Conservation (phyloP, 1,139 yeast genomes). For the Entelexis sorbosivorans region DNA sequence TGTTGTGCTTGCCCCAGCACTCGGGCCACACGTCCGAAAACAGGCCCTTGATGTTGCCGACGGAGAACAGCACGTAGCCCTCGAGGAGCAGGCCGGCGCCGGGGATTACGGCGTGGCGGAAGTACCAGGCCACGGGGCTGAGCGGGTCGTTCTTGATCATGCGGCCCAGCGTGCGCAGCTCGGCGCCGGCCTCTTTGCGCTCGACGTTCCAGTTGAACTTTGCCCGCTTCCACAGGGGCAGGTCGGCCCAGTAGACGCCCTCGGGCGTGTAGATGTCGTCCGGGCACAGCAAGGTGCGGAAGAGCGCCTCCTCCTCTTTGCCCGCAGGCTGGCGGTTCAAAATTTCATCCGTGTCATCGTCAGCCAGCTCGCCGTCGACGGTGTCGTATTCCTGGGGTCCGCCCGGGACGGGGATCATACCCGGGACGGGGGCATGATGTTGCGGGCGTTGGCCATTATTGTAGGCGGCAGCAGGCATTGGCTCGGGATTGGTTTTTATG, state of each 20-base stretch:
- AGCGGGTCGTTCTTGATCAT: constrained; percentile 31
- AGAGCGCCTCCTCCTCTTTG: constrained; percentile 30
- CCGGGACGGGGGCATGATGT: constrained; percentile 30
- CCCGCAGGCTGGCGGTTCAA: constrained; percentile 25
- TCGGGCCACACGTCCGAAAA: constrained; percentile 32
- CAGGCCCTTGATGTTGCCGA: constrained; percentile 30
- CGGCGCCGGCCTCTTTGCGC: constrained; percentile 26
- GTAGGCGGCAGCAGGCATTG: not conserved
- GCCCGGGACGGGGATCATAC: constrained; percentile 31
- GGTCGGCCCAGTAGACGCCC: constrained; percentile 34
- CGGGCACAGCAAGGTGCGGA: constrained; percentile 29
- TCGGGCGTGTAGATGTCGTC: constrained; percentile 28
- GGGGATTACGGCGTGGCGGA: constrained; percentile 31
- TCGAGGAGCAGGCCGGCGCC: constrained; percentile 34
- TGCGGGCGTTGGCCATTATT: not conserved
- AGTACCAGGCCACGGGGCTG: constrained; percentile 31
- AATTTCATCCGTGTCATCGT: constrained; percentile 21
- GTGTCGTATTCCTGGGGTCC: constrained; percentile 32
- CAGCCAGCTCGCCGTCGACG: constrained; percentile 27
- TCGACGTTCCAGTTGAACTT: constrained; percentile 28
- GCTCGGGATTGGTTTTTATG: not conserved
- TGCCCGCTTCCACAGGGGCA: constrained; percentile 27
- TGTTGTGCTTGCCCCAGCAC: constrained; percentile 27
- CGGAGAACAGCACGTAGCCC: constrained; percentile 34
- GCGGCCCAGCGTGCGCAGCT: constrained; percentile 24